These are phyloP conservation scores for Fusarium compactum DNA, from an alignment of 2,329 filamentous ascomycete genomes.

Conservation along the genomic window DNA sequence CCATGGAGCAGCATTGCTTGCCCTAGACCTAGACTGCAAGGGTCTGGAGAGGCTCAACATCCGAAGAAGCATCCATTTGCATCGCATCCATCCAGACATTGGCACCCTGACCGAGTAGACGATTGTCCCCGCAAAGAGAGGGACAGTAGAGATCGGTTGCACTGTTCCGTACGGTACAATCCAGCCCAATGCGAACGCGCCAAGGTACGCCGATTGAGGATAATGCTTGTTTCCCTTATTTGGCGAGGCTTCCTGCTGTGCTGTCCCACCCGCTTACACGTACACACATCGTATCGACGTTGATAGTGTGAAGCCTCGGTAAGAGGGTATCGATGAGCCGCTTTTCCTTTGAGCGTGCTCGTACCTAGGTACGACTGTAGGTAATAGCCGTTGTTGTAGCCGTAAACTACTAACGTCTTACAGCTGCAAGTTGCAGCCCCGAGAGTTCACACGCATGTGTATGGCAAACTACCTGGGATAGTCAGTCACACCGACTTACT, in stretches of 20 bases:
- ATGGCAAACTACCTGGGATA: conserved; percentile 28
- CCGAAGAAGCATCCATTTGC: conserved; percentile 13
- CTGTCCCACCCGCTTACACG: conserved; percentile 18
- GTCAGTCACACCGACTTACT: conserved; percentile 46
- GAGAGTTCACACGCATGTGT: conserved; percentile 39
- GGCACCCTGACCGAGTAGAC: not conserved
- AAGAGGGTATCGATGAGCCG: conserved; percentile 5
- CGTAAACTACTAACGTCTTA: not conserved
- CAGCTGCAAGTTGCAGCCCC: conserved; percentile 38
- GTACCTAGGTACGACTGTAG: not conserved
- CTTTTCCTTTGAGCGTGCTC: not conserved
- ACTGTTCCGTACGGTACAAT: conserved; percentile 4
- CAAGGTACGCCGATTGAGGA: conserved; percentile 1
- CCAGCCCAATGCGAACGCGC: not conserved
- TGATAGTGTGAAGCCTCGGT: conserved; percentile 23
- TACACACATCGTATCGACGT: conserved; percentile 27
- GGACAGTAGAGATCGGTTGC: not conserved
- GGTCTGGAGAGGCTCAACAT: conserved; percentile 32
- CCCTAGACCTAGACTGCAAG: conserved; percentile 14
- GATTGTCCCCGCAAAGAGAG: not conserved
- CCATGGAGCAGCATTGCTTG: not conserved
- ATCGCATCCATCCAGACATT: not conserved
- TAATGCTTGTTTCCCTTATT: conserved; percentile 4
- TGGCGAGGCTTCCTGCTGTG: conserved; percentile 1
- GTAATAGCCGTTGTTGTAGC: not conserved